Percentiles rank a stretch among this genome's conserved stretches.
Evolutionary conservation across 176 grass and related monocot species (phyloP).

Genomic region (Oryza meyeriana): DNA sequence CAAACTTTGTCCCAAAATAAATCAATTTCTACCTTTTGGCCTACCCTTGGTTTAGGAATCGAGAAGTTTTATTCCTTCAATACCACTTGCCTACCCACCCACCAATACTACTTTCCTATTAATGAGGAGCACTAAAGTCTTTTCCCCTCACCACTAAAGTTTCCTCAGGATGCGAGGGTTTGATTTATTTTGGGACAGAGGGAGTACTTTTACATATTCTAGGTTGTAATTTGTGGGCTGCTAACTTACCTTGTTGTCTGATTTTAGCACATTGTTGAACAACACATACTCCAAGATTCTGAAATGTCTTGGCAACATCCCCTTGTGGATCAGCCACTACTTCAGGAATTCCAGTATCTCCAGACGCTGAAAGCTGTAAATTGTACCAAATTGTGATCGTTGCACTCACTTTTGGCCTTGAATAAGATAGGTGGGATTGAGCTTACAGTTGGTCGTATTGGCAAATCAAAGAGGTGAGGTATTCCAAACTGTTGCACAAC

Average conservation of each 20-base stretch:
- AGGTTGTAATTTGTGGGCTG: not conserved
- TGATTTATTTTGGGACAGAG: no score
- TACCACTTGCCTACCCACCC: no score
- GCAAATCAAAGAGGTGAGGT: slow-evolving; percentile 94
- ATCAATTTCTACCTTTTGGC: no score
- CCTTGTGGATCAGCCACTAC: slow-evolving; percentile 89
- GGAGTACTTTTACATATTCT: not conserved
- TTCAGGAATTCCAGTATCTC: slow-evolving; percentile 87
- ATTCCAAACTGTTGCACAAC: slow-evolving; percentile 98
- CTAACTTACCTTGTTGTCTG: slow-evolving; percentile 83
- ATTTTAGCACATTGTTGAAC: slow-evolving; percentile 99
- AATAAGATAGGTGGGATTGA: not conserved
- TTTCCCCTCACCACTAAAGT: no score
- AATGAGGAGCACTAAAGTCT: no score
- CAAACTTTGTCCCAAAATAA: no score
- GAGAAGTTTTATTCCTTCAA: no score
- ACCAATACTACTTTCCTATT: no score
- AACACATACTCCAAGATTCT: slow-evolving; percentile 95
- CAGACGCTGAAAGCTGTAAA: slow-evolving; percentile 88
- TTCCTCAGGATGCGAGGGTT: no score
- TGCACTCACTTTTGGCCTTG: not conserved
- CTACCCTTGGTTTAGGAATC: no score
- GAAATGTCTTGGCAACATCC: slow-evolving; percentile 87
- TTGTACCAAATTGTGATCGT: slow-evolving; percentile 22
- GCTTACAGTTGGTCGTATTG: slow-evolving; percentile 83